A percentile compares a stretch with the other conserved stretches of the same genome.
phyloP scores from a whole-genome alignment of 805 yeast genomes.

The Cyberlindnera lachancei region DNA sequence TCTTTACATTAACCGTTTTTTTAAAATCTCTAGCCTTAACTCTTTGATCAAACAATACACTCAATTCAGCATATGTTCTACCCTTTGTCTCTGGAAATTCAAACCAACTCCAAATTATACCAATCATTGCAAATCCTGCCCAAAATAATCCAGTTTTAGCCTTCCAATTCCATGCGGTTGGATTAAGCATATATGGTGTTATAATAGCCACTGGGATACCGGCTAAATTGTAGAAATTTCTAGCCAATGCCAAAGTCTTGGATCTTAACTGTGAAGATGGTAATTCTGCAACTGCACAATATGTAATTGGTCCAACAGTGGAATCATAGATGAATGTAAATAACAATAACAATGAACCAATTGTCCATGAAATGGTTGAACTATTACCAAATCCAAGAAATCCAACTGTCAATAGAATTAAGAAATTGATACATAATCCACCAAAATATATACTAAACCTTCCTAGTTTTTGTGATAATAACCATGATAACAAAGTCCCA shows the following conservation, averaged over 20 bases:
- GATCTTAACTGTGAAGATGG: conserved; percentile 33
- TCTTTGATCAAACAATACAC: conserved; percentile 34
- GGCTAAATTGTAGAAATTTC: conserved; percentile 25
- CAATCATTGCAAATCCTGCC: conserved; percentile 29
- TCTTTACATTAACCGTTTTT: conserved; percentile 13
- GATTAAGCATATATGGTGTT: conserved; percentile 41
- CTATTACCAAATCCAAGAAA: conserved; percentile 18
- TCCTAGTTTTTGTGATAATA: conserved; percentile 24
- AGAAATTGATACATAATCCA: conserved; percentile 11
- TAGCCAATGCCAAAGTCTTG: conserved; percentile 32
- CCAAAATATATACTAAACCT: conserved; percentile 25
- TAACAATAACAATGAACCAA: conserved; percentile 24
- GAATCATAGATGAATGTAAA: conserved; percentile 29
- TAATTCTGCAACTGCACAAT: conserved; percentile 31
- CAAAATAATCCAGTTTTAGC: conserved; percentile 39
- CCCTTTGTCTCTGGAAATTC: conserved; percentile 50
- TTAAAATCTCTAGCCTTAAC: conserved; percentile 27
- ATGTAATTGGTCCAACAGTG: conserved; percentile 34
- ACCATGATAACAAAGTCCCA: conserved; percentile 28
- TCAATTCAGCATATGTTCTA: conserved; percentile 51
- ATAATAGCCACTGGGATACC: conserved; percentile 29
- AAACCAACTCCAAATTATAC: conserved; percentile 37
- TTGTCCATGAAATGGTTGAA: conserved; percentile 19
- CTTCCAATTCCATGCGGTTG: conserved; percentile 34
- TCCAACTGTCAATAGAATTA: conserved; percentile 21